Conservation (phyloP, 2,329 filamentous ascomycete genomes). For the Aureobasidium zeae region DNA sequence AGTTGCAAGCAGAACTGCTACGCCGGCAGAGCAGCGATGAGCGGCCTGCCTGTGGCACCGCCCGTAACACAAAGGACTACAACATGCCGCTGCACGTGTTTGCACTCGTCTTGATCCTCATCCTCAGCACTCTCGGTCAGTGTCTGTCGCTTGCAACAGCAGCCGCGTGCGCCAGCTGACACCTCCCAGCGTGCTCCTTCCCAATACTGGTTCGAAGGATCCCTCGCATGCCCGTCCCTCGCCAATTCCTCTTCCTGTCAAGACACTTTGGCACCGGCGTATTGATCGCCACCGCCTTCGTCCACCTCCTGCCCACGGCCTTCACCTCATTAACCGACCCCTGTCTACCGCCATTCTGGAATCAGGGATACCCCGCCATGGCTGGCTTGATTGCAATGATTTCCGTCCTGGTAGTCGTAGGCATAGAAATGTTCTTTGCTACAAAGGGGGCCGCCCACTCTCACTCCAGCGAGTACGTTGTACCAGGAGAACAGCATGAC, state of each 20-base stretch:
- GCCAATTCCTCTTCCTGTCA: conserved; percentile 49
- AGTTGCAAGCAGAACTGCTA: conserved; percentile 42
- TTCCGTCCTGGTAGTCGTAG: conserved; percentile 71
- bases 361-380: conserved; percentile 65
- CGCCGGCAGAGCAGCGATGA: conserved; percentile 38
- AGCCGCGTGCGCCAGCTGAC: neutral
- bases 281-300: conserved; percentile 48
- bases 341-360: conserved; percentile 71
- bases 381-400: conserved; percentile 75
- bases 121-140: conserved; percentile 45
- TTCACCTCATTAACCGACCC: conserved; percentile 52
- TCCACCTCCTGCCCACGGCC: conserved; percentile 53
- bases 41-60: conserved; percentile 47
- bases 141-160: too few species aligned
- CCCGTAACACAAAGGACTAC: conserved; percentile 38
- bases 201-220: conserved; percentile 52
- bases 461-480: conserved; percentile 46
- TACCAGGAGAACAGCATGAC: conserved; percentile 21
- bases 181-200: conserved; percentile 49
- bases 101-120: conserved; percentile 49
- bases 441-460: conserved; percentile 54
- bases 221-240: conserved; percentile 50
- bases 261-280: conserved; percentile 52
- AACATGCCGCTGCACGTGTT: conserved; percentile 49
- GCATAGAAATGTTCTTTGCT: conserved; percentile 82